Evolutionary conservation across 169 alveolate species (phyloP).

Genomic region (Cryptosporidium sp.): DNA sequence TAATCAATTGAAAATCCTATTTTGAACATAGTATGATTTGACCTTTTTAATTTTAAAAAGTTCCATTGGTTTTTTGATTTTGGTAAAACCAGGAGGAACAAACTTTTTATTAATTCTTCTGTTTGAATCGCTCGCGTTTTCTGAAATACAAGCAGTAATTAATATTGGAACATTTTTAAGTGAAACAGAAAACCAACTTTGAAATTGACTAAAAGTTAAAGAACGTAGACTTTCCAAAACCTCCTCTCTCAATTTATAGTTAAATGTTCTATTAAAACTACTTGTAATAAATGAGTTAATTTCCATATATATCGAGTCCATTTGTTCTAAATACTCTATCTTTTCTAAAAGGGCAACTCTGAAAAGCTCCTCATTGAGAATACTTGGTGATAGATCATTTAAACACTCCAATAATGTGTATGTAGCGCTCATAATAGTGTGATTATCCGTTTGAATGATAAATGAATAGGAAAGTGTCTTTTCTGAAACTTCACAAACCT

Average conservation of each 20-base stretch:
- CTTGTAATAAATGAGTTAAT: conserved; percentile 13
- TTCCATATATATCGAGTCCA: not conserved
- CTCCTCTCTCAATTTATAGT: conserved; percentile 18
- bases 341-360: conserved; percentile 14
- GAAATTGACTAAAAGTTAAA: conserved; percentile 16
- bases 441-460: conserved; percentile 25
- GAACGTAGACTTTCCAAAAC: not conserved
- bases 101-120: conserved; percentile 10
- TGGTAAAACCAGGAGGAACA: conserved; percentile 37
- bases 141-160: conserved; percentile 28
- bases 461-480: conserved; percentile 18
- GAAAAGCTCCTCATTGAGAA: conserved; percentile 22
- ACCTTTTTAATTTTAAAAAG: conserved; percentile 23
- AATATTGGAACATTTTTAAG: conserved; percentile 36
- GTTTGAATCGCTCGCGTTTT: not conserved
- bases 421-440: not conserved
- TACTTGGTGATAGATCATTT: conserved; percentile 15
- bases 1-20: conserved; percentile 15
- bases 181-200: conserved; percentile 30
- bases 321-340: conserved; percentile 2
- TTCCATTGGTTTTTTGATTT: not conserved
- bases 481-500: conserved; percentile 9
- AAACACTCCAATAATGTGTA: conserved; percentile 16
- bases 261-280: conserved; percentile 16
- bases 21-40: conserved; percentile 10